Evolutionary conservation across 169 alveolate species (phyloP).

Genomic region (Plasmodium inui): DNA sequence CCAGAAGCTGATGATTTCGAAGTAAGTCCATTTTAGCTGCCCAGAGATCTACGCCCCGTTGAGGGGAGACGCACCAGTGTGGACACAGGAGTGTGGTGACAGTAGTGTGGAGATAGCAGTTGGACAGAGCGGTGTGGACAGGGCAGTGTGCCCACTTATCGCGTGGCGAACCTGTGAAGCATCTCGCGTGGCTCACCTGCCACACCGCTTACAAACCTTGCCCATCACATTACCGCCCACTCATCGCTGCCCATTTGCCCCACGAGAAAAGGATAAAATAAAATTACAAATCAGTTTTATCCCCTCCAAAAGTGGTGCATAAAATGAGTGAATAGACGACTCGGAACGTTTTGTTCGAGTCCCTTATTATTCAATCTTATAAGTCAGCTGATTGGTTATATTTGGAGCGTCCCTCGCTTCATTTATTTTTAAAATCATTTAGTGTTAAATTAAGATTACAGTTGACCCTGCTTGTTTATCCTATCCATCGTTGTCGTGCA

Average conservation of each 20-base stretch:
- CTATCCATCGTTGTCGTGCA: background rate
- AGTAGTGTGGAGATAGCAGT: too few relatives aligned
- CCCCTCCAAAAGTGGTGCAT: constrained; percentile 43
- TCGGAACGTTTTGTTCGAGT: constrained; percentile 60
- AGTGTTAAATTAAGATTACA: constrained; percentile 72
- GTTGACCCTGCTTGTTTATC: background rate
- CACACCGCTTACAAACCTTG: background rate
- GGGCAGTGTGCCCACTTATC: background rate
- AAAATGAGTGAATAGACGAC: constrained; percentile 32
- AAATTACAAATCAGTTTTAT: constrained; percentile 23
- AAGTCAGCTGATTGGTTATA: constrained; percentile 69
- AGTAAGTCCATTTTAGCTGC: constrained; percentile 68
- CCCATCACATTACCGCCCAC: background rate
- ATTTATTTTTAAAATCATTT: constrained; percentile 42
- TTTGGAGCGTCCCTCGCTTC: constrained; percentile 8
- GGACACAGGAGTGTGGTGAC: too few relatives aligned
- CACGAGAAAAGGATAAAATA: constrained; percentile 27
- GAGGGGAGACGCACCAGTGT: background rate
- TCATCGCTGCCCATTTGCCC: background rate
- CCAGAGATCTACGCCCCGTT: background rate
- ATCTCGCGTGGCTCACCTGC: background rate
- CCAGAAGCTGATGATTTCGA: constrained; percentile 96
- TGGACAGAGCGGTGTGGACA: background rate
- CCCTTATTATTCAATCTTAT: constrained; percentile 38
- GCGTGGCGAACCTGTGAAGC: background rate